A percentile compares a stretch with the other conserved stretches of the same genome.
phyloP scores from a whole-genome alignment of 2,329 filamentous ascomycete genomes.

The Venturia carpophila region DNA sequence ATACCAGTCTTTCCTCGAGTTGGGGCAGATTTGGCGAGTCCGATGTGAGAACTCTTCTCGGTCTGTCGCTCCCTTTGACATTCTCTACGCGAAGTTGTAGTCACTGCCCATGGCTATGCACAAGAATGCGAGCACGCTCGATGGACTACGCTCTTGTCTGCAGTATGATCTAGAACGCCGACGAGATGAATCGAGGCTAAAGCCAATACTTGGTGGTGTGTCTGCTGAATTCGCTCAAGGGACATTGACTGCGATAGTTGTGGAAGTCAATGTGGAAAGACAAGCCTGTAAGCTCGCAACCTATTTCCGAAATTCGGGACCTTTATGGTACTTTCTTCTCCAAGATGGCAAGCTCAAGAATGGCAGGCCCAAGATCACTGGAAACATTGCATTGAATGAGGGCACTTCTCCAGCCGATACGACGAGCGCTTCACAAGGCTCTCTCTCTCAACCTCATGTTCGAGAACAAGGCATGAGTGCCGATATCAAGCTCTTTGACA shows the following conservation, averaged over 20 bases:
- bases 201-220: constrained; percentile 53
- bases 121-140: not conserved
- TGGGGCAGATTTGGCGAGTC: too few relatives aligned
- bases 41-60: too few relatives aligned
- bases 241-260: constrained; percentile 66
- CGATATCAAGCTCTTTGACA: constrained; percentile 68
- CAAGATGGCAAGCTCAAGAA: too few relatives aligned
- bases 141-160: constrained; percentile 21
- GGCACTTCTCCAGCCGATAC: constrained; percentile 50
- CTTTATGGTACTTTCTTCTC: constrained; percentile 40
- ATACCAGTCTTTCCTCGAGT: too few relatives aligned
- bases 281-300: constrained; percentile 23
- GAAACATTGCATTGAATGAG: too few relatives aligned
- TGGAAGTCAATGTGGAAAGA: constrained; percentile 64
- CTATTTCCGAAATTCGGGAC: constrained; percentile 33
- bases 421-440: constrained; percentile 56
- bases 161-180: constrained; percentile 16
- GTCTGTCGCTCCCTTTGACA: constrained; percentile 6
- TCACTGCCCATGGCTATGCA: not conserved
- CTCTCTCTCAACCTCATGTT: constrained; percentile 69
- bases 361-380: too few relatives aligned
- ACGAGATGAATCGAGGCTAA: constrained; percentile 22
- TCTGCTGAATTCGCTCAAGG: constrained; percentile 57
- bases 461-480: constrained; percentile 68
- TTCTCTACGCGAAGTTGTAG: not conserved